A percentile compares a stretch with the other conserved stretches of the same genome.
Conservation (phyloP, 257 asterid species). For the Linaria vulgaris region DNA sequence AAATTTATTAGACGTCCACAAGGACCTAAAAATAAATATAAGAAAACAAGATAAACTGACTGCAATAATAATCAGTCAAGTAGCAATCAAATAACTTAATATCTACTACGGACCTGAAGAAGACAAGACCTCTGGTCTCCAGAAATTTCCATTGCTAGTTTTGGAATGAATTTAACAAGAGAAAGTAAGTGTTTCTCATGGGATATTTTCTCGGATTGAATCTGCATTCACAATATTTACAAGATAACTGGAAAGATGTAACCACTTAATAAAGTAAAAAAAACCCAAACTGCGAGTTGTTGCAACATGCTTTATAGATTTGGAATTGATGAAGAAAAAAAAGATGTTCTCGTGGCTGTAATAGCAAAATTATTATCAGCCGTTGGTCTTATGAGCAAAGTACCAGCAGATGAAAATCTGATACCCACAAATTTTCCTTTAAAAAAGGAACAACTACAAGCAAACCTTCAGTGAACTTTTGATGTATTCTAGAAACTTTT, state of each 20-base stretch:
- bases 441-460: slow-evolving; percentile 20
- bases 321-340: neutral
- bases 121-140: slow-evolving; percentile 69
- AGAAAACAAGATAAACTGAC: too few relatives aligned
- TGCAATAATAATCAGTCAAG: too few relatives aligned
- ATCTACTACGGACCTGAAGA: slow-evolving; percentile 57
- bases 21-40: slow-evolving; percentile 15
- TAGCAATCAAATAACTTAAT: too few relatives aligned
- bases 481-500: slow-evolving; percentile 65
- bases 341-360: slow-evolving; percentile 10
- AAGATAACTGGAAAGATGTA: slow-evolving; percentile 9
- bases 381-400: slow-evolving; percentile 1
- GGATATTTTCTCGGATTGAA: slow-evolving; percentile 45
- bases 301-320: neutral
- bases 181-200: slow-evolving; percentile 70
- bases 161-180: slow-evolving; percentile 65
- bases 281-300: neutral
- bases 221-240: slow-evolving; percentile 47
- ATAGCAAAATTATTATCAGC: slow-evolving; percentile 17
- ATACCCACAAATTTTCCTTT: slow-evolving; percentile 10
- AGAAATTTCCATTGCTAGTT: slow-evolving; percentile 50
- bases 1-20: slow-evolving; percentile 17
- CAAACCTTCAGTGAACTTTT: slow-evolving; percentile 77
- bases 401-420: slow-evolving; percentile 16
- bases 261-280: slow-evolving; percentile 17